Conservation (phyloP, 176 grass and related monocot genomes). For the Raddia distichophylla region DNA sequence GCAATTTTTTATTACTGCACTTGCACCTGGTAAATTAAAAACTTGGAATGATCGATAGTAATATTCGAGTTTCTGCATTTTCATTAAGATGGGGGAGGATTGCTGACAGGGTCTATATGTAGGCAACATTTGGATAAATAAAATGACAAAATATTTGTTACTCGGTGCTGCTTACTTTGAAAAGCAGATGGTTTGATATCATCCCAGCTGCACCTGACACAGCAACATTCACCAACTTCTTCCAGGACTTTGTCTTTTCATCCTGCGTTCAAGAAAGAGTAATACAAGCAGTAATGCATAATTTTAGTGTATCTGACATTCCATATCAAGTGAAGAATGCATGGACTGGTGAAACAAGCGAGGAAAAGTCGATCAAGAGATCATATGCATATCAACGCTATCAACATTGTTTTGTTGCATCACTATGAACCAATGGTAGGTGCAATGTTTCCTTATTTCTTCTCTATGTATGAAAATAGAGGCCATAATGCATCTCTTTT, state of each 20-base stretch:
- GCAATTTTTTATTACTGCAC: not conserved
- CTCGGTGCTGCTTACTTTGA: slow-evolving; percentile 60
- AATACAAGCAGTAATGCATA: not conserved
- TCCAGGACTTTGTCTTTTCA: slow-evolving; percentile 86
- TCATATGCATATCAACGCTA: not conserved
- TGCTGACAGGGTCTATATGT: not conserved
- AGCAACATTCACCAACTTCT: slow-evolving; percentile 80
- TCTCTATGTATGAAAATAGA: not conserved
- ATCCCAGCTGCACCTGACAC: slow-evolving; percentile 93
- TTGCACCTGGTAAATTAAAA: not conserved
- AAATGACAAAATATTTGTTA: not conserved
- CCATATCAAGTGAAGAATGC: not conserved
- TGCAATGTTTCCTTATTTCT: not conserved
- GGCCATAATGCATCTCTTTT: not conserved
- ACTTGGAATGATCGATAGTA: not conserved
- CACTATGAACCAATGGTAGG: not conserved
- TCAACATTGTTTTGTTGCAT: not conserved
- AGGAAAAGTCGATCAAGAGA: not conserved
- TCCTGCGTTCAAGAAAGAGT: slow-evolving; percentile 26
- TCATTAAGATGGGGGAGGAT: not conserved
- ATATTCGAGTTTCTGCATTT: not conserved
- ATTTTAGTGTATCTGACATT: not conserved
- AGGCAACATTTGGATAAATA: not conserved
- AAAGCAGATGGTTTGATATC: slow-evolving; percentile 96
- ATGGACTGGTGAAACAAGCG: not conserved